Evolutionary conservation across 2,329 filamentous ascomycete species (phyloP).

Genomic region (Aspergillus sp.): DNA sequence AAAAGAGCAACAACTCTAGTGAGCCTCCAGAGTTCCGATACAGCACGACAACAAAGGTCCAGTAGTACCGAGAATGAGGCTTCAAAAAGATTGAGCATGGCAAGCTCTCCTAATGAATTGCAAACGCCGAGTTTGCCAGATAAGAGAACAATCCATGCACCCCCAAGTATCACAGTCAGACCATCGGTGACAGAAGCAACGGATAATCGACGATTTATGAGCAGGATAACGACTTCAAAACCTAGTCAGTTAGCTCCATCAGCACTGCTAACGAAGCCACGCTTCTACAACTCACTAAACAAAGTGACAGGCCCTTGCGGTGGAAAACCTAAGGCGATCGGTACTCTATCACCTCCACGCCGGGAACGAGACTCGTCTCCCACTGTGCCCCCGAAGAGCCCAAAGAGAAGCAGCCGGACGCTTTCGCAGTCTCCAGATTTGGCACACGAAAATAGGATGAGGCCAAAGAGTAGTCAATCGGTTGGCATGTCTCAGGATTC

Average conservation of each 20-base stretch:
- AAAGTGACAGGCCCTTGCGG: background rate
- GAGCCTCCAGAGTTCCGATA: background rate
- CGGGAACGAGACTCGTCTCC: background rate
- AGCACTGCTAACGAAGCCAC: slow-evolving; percentile 4
- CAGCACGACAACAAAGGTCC: background rate
- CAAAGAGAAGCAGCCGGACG: background rate
- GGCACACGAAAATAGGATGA: background rate
- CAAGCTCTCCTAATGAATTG: background rate
- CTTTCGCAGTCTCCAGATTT: background rate
- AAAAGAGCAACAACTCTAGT: background rate
- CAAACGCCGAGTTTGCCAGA: background rate
- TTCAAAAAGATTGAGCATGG: background rate
- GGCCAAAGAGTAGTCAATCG: slow-evolving; percentile 14
- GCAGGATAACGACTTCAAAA: slow-evolving; percentile 3
- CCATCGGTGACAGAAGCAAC: background rate
- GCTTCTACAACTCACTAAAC: slow-evolving; percentile 10
- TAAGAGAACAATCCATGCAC: background rate
- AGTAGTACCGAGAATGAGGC: background rate
- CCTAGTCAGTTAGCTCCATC: slow-evolving; percentile 6
- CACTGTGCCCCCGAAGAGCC: background rate
- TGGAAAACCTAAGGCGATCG: background rate
- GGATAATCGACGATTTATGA: background rate
- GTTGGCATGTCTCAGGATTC: slow-evolving; percentile 20
- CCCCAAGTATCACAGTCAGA: background rate
- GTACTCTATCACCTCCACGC: background rate